These are phyloP conservation scores for Ogataea saltuana DNA, from an alignment of 805 yeast genomes.

Conservation along the genomic window DNA sequence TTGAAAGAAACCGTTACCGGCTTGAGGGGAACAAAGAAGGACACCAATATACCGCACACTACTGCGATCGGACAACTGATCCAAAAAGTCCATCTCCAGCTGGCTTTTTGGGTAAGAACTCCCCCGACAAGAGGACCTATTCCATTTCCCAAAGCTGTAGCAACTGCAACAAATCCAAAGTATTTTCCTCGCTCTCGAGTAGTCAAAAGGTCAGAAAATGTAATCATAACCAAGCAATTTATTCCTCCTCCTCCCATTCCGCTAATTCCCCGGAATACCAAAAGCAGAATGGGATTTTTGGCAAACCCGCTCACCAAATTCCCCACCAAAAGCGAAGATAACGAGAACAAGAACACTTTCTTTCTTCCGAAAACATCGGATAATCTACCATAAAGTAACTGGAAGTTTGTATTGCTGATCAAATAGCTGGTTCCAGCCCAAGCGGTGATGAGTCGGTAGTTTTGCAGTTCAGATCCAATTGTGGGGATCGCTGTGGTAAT, in stretches of 20 bases:
- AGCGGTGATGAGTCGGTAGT: constrained; percentile 48
- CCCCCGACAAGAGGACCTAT: constrained; percentile 59
- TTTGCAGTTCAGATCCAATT: constrained; percentile 47
- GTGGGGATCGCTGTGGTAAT: constrained; percentile 49
- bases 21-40: constrained; percentile 34
- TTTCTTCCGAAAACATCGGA: constrained; percentile 58
- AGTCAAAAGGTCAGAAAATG: constrained; percentile 54
- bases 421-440: constrained; percentile 56
- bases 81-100: constrained; percentile 58
- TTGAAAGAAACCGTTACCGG: constrained; percentile 36
- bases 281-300: constrained; percentile 47
- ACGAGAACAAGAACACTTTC: constrained; percentile 41
- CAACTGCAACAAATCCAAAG: constrained; percentile 54
- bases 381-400: constrained; percentile 51
- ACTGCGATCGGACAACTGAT: constrained; percentile 42
- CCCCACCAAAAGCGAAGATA: constrained; percentile 41
- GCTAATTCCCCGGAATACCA: constrained; percentile 51
- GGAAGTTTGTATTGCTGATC: constrained; percentile 53
- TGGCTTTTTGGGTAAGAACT: constrained; percentile 42
- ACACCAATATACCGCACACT: constrained; percentile 13
- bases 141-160: constrained; percentile 51
- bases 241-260: constrained; percentile 59
- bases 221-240: constrained; percentile 50
- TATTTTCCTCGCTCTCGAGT: constrained; percentile 53
- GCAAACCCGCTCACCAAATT: constrained; percentile 55